Conservation (phyloP, 1,139 yeast species). For the Geotrichum klebahnii region DNA sequence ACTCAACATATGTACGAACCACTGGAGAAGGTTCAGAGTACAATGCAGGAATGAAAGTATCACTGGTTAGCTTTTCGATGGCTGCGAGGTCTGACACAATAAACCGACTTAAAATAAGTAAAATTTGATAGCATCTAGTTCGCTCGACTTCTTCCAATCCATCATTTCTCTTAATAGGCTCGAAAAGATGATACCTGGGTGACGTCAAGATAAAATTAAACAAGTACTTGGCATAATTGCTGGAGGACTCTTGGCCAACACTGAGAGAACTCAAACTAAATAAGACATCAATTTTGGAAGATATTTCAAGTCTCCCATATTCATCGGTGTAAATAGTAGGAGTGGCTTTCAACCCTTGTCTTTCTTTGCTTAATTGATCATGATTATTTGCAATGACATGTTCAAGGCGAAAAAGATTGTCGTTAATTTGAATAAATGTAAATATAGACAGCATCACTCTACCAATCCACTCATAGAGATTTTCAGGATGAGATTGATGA, state of each 20-base stretch:
- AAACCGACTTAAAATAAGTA: conserved; percentile 38
- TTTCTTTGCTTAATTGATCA: conserved; percentile 37
- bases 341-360: conserved; percentile 17
- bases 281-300: conserved; percentile 47
- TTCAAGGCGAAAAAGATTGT: conserved; percentile 59
- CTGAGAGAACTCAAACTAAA: conserved; percentile 40
- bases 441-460: conserved; percentile 49
- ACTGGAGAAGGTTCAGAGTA: conserved; percentile 68
- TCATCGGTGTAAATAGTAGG: conserved; percentile 45
- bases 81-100: conserved; percentile 34
- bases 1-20: conserved; percentile 69
- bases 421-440: conserved; percentile 52
- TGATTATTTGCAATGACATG: conserved; percentile 50
- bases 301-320: conserved; percentile 60
- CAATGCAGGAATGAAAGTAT: conserved; percentile 38
- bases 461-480: conserved; percentile 54
- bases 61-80: conserved; percentile 30
- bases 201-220: conserved; percentile 46
- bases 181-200: conserved; percentile 45
- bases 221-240: conserved; percentile 43
- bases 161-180: conserved; percentile 55
- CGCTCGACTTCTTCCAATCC: conserved; percentile 67
- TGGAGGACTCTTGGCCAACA: conserved; percentile 41
- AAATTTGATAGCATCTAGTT: conserved; percentile 52
- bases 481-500: conserved; percentile 31